Base-by-base conservation (phyloP, 2,329 filamentous ascomycete species). In the Colletotrichum sp. region DNA sequence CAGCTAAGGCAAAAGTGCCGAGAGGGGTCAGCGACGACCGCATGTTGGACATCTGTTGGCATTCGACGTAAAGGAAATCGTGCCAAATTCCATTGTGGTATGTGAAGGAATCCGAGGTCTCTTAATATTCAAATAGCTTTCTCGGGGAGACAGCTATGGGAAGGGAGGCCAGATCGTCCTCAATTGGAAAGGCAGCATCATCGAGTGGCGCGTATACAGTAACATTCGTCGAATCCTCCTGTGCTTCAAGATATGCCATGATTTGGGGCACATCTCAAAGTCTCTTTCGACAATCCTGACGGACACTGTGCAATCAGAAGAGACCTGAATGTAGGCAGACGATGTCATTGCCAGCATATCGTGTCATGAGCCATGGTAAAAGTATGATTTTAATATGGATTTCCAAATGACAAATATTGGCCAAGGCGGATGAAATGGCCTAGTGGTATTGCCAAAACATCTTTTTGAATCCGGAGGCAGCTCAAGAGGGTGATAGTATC, bases 1-100 rank as follows among this genome's bases (percentile, higher is more conserved):
- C 43, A 10, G 71, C 36, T 48, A 79, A 73, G 57, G 78, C 77
- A 36, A 36, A 48, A 26, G 66, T 43, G 48, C 67, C 24, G 8
- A 77, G 61, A 28, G 34, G 26, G 38, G 32, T 28, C 26, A 63
- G 32, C 26, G 67, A 52, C 70, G 52, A 48, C 68, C 76, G 77
- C 78, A 79, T 79, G 48, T 16, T 77, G 52, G 15, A 8, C 13
- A 12, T 15, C 13, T 30, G 38, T 52, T 4, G 6, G 43, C n/a
- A 24, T 21, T 52, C 4, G 6, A 4, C 6, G 12, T 21, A n/a
- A 21, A 52, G 1, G 12, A 52, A 52, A 52, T 6, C 10, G n/a
- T 21, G n/a, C 43, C 10, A 5, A 8, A 52, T 13, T 6, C 21
- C n/a, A 52, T 13, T 8, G n/a, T 21, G n/a, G 43, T 52, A 13